Conservation (phyloP, 2,329 filamentous ascomycete species). For the Pseudohalonectria lignicola region DNA sequence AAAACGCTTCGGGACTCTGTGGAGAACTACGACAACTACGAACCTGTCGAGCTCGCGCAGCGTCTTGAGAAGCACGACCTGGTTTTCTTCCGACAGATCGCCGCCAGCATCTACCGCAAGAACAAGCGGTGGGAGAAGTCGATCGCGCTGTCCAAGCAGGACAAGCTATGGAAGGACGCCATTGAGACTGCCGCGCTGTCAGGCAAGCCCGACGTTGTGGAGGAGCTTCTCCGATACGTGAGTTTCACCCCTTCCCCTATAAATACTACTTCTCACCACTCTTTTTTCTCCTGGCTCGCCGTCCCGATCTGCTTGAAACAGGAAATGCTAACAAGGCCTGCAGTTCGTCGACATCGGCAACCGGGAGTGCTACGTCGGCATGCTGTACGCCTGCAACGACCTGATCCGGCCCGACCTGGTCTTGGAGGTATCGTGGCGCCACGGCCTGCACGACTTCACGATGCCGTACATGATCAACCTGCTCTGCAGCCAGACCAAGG, state of each 20-base stretch:
- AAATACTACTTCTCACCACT: not conserved
- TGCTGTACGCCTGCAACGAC: constrained; percentile 98
- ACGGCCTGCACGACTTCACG: constrained; percentile 89
- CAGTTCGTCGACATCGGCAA: constrained; percentile 99
- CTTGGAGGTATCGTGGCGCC: constrained; percentile 93
- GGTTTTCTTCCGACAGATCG: constrained; percentile 98
- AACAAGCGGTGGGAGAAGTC: constrained; percentile 99
- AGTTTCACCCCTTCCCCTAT: constrained; percentile 32
- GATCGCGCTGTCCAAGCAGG: constrained; percentile 93
- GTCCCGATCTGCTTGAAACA: too few species aligned
- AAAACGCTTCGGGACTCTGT: constrained; percentile 97
- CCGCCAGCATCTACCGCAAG: constrained; percentile 97
- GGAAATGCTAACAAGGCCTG: constrained; percentile 17
- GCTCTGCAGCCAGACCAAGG: constrained; percentile 78
- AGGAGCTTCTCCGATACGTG: constrained; percentile 93
- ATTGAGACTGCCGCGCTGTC: constrained; percentile 96
- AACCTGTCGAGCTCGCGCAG: constrained; percentile 82
- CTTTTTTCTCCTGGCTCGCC: not conserved
- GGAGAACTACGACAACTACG: constrained; percentile 98
- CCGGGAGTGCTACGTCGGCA: constrained; percentile 98
- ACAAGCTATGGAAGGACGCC: constrained; percentile 98
- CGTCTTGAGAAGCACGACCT: constrained; percentile 95
- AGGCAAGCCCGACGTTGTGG: constrained; percentile 80
- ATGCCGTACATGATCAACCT: constrained; percentile 99
- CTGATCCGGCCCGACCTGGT: constrained; percentile 88